Evolutionary conservation across 192 early-diverging fungal species (phyloP).

Genomic region (Dimargaris cristalligena): DNA sequence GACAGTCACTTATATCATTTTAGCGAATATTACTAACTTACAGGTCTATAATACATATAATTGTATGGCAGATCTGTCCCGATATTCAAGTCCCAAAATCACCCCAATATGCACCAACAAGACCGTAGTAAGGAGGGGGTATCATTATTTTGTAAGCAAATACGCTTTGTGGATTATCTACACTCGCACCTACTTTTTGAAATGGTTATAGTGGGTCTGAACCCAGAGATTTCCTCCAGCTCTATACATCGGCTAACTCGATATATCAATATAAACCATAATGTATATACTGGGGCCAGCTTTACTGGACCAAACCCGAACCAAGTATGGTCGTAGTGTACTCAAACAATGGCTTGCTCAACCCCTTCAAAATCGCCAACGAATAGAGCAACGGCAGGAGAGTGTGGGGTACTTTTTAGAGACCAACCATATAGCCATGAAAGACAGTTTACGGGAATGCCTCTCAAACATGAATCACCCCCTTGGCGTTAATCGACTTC

Average conservation of each 20-base stretch:
- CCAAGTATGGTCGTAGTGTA: not conserved
- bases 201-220: not conserved
- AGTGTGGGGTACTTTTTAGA: not conserved
- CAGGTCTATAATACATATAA: no score
- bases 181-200: not conserved
- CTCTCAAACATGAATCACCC: not conserved
- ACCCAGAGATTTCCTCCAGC: not conserved
- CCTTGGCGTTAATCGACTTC: not conserved
- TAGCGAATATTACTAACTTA: no score
- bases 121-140: not conserved
- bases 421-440: not conserved
- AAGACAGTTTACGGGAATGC: not conserved
- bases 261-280: not conserved
- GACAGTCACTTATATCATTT: no score
- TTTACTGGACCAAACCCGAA: not conserved
- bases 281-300: not conserved
- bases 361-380: not conserved
- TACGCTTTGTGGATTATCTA: not conserved
- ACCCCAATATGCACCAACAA: not conserved
- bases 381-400: not conserved
- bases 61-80: not conserved
- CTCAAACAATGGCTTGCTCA: conserved; percentile 1
- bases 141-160: not conserved
- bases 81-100: not conserved
- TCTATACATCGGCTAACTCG: not conserved